Conservation (phyloP, 306 rosid species). For the Fragaria ananassa region DNA sequence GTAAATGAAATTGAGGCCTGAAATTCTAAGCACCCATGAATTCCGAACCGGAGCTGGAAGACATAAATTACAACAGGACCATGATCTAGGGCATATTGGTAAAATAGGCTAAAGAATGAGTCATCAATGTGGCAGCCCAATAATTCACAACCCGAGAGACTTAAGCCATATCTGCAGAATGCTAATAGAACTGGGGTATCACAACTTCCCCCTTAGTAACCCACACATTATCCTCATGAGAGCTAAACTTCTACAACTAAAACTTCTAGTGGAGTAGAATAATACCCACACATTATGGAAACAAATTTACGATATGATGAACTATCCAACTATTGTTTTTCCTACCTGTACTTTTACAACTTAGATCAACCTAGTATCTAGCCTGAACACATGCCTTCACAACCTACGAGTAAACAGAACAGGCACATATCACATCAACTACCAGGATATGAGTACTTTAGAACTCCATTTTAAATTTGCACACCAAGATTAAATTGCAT, state of each 20-base stretch:
- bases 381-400: background rate
- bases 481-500: background rate
- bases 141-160: background rate
- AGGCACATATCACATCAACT: background rate
- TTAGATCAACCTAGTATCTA: background rate
- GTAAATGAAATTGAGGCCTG: background rate
- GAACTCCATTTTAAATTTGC: background rate
- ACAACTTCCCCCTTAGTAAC: background rate
- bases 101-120: background rate
- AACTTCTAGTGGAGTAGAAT: background rate
- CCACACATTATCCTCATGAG: background rate
- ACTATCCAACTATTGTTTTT: background rate
- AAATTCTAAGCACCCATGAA: background rate
- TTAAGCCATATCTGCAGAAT: background rate
- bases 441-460: background rate
- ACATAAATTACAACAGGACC: background rate
- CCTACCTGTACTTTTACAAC: background rate
- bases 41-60: background rate
- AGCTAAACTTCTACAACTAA: background rate
- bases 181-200: background rate
- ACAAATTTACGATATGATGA: background rate
- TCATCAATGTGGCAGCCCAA: background rate
- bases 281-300: background rate
- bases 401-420: background rate
- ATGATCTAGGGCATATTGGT: background rate